Evolutionary conservation across 805 yeast genomes (phyloP), one percentile per base, ranked within the genome.

Genomic region (Saccharomyces jurei): DNA sequence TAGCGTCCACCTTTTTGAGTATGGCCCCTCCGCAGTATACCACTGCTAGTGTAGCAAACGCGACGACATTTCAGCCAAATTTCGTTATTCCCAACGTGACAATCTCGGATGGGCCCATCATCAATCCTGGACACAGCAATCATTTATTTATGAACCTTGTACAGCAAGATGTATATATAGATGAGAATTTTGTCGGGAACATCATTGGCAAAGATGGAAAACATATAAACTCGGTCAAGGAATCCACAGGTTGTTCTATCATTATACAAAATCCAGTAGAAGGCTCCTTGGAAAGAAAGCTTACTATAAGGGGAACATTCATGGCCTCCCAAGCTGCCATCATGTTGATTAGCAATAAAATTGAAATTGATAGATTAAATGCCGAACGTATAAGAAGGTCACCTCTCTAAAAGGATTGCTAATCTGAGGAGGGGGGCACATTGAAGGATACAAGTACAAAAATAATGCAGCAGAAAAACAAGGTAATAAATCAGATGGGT

Each of bases 151-250:
- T 27, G 84, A 84, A 64, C 81, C 81, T 41, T 84, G 60, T 63
- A 2, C 78, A 82, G 53, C 88, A 87, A 68, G 91, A 86, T 56
- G 76, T 89, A 3, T 84, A 73, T 60, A 89, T 89, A 48, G 90
- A 95, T 26, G 84, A 84, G 64, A 81, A 81, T 41, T 85, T 79
- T 68, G 90, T 89, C 44, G 96, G 96, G 1, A 81, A 87, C 44
- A 84, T 89, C 28, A 89, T 89, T 56, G 96, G 96, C 1, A 87
- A 83, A 69, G 89, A 89, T 31, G 96, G 96, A 21, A 82, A 86
- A 63, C 86, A 84, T 61, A 84, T 89, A 55, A 86, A 83, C 63
- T 89, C 86, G 58, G 83, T 89, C 50, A 79, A 92, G 58, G 84
- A 83, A 56, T 76, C 81, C 29, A 82, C 92, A 22, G 92, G 95